Evolutionary conservation across 1,139 yeast genomes (phyloP).

Genomic region (Saccharomyces hybrid): DNA sequence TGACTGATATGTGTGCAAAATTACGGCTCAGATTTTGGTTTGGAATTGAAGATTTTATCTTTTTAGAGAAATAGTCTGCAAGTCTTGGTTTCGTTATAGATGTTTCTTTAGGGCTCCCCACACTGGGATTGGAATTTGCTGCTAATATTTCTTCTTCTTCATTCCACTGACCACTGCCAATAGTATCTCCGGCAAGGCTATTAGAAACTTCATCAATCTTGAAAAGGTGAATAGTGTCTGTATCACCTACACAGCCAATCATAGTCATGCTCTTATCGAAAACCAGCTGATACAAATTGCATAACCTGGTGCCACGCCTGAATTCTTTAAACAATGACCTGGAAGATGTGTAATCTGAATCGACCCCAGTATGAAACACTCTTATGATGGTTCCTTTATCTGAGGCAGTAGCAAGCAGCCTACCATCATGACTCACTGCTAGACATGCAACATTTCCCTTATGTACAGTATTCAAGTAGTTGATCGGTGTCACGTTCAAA

Average conservation of each 20-base stretch:
- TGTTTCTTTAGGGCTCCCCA: not conserved
- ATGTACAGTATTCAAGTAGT: slow-evolving; percentile 40
- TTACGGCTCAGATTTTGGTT: slow-evolving; percentile 28
- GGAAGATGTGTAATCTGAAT: slow-evolving; percentile 16
- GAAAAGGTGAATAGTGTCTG: slow-evolving; percentile 65
- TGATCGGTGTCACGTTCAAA: slow-evolving; percentile 45
- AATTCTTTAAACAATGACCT: slow-evolving; percentile 42
- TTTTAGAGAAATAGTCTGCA: slow-evolving; percentile 22
- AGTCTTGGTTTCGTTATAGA: slow-evolving; percentile 4
- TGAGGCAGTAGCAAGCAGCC: slow-evolving; percentile 59
- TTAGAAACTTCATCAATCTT: slow-evolving; percentile 31
- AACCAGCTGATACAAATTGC: slow-evolving; percentile 47
- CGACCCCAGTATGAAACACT: slow-evolving; percentile 38
- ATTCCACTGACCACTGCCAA: slow-evolving; percentile 4
- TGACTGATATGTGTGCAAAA: slow-evolving; percentile 27
- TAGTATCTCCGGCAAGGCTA: slow-evolving; percentile 1
- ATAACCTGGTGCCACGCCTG: slow-evolving; percentile 62
- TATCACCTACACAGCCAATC: slow-evolving; percentile 60
- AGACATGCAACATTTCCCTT: slow-evolving; percentile 25
- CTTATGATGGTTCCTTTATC: slow-evolving; percentile 66
- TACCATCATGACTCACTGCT: slow-evolving; percentile 42
- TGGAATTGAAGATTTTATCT: slow-evolving; percentile 26
- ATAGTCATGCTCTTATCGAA: slow-evolving; percentile 46
- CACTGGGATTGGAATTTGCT: not conserved
- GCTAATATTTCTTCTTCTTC: slow-evolving; percentile 9